Evolutionary conservation across 768 basidiomycete genomes (phyloP).

Genomic region (Collybiopsis luxurians): DNA sequence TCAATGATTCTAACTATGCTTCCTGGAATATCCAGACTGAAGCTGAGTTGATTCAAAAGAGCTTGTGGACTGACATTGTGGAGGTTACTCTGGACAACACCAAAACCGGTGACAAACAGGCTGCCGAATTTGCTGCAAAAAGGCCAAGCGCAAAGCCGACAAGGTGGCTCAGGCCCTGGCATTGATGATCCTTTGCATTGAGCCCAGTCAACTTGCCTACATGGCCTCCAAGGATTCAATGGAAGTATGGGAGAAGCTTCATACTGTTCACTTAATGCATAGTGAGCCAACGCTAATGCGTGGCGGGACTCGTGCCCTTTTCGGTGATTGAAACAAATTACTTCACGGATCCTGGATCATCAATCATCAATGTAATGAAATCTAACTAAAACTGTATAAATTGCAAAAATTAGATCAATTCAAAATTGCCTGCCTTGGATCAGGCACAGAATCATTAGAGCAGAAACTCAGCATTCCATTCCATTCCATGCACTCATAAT

Average conservation of each 20-base stretch:
- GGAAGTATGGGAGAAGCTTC: conserved; percentile 8
- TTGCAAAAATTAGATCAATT: too few relatives aligned
- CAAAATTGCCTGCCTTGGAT: too few relatives aligned
- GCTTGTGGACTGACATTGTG: background rate
- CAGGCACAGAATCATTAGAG: too few relatives aligned
- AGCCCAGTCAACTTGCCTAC: conserved; percentile 7
- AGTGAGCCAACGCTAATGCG: too few relatives aligned
- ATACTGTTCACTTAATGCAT: conserved; percentile 5
- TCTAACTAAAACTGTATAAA: too few relatives aligned
- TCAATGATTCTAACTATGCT: conserved; percentile 6
- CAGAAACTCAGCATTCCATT: too few relatives aligned
- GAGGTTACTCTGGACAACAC: background rate
- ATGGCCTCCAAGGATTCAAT: conserved; percentile 2
- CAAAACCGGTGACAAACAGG: background rate
- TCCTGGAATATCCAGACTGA: background rate
- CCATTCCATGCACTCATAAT: too few relatives aligned
- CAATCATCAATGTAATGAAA: too few relatives aligned
- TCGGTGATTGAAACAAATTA: too few relatives aligned
- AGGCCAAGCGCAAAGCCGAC: background rate
- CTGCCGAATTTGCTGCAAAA: background rate
- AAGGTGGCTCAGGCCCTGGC: conserved; percentile 2
- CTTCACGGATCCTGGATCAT: too few relatives aligned
- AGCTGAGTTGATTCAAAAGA: background rate
- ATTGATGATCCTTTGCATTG: conserved; percentile 2
- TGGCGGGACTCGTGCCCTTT: too few relatives aligned